A percentile compares a stretch with the other conserved stretches of the same genome.
These are phyloP conservation scores for Boletus sensibilis DNA, from an alignment of 768 basidiomycete genomes.

Conservation along the genomic window DNA sequence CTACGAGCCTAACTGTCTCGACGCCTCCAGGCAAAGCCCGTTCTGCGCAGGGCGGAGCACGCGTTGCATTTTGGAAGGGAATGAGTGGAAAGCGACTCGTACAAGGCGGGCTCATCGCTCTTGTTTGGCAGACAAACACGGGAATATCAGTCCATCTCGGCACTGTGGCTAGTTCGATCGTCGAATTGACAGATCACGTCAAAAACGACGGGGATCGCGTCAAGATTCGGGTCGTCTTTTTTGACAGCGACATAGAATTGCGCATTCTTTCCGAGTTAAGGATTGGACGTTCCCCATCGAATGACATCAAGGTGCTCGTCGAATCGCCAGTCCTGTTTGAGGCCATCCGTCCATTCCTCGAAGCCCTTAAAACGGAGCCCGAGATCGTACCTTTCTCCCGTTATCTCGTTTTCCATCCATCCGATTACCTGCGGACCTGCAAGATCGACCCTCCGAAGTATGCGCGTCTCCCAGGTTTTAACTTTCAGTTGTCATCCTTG, in stretches of 20 bases:
- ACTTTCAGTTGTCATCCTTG: constrained; percentile 54
- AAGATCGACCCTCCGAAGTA: constrained; percentile 54
- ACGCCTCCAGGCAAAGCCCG: constrained; percentile 59
- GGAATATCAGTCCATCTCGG: constrained; percentile 53
- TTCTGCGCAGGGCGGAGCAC: constrained; percentile 34
- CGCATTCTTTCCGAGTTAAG: constrained; percentile 40
- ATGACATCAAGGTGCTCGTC: constrained; percentile 42
- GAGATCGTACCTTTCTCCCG: constrained; percentile 53
- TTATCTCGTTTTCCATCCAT: constrained; percentile 49
- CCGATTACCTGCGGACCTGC: constrained; percentile 33
- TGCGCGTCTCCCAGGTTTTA: constrained; percentile 52
- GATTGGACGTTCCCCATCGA: constrained; percentile 23
- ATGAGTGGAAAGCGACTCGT: constrained; percentile 57
- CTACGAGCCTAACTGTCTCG: constrained; percentile 45
- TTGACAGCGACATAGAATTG: constrained; percentile 57
- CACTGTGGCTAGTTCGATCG: constrained; percentile 40
- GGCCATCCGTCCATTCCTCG: constrained; percentile 64
- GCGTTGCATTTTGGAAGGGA: constrained; percentile 61
- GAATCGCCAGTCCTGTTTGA: constrained; percentile 69
- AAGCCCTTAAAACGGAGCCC: constrained; percentile 57
- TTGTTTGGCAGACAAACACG: constrained; percentile 44
- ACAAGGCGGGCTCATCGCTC: constrained; percentile 61
- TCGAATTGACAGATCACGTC: constrained; percentile 48
- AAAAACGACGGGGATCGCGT: constrained; percentile 35
- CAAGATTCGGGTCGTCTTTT: constrained; percentile 56